Base-by-base conservation (phyloP, 1,284 basidiomycete species). In the Phellinidium pouzarii region DNA sequence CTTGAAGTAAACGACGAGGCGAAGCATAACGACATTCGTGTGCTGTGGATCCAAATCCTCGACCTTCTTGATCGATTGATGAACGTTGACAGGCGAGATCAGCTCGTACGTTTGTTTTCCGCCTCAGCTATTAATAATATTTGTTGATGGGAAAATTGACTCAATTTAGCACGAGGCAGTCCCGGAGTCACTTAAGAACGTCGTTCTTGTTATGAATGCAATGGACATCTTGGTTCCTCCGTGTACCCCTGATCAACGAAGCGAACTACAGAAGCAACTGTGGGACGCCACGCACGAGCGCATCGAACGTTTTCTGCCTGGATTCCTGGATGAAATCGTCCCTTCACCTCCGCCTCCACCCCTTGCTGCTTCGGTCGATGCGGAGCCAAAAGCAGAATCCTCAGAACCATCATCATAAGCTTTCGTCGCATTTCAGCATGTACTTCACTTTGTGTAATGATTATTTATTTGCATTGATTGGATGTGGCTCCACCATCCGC, bases 161-260 rank as follows among this genome's bases (percentile, higher is more conserved):
- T 23, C 20, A 12, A 22, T 53, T 2, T 58, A 94, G 92, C 85
- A 87, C 63, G 95, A 99, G 67, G 94, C 94, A 0, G 79, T 97
- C 25, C 91, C 91, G 0, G 96, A 99, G 69, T 94, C 93, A 4
- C 76, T 99, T 60, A 99, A 99, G 72, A 99, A 99, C 66, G 90
- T 97, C 29, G 71, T 99, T 22, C 78, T 99, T 48, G 96, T 99
- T 42, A 95, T 99, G 93, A 85, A 94, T 63, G 89, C 92, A 1
- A 85, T 86, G 0, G 78, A 80, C 3, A 81, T 95, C 51, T 78
- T 98, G 19, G 76, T 92, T 3, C 87, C 88, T 1, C 86, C 89
- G 6, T 71, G 75, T 22, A 60, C 68, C 2, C 60, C 65, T 1
- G 76, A 77, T 54, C 63, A 70, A 37, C 78, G 86, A 44, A 76